These are phyloP conservation scores for Fagopyrum homotropicum DNA, from an alignment of 148 eudicot species.

Conservation along the genomic window DNA sequence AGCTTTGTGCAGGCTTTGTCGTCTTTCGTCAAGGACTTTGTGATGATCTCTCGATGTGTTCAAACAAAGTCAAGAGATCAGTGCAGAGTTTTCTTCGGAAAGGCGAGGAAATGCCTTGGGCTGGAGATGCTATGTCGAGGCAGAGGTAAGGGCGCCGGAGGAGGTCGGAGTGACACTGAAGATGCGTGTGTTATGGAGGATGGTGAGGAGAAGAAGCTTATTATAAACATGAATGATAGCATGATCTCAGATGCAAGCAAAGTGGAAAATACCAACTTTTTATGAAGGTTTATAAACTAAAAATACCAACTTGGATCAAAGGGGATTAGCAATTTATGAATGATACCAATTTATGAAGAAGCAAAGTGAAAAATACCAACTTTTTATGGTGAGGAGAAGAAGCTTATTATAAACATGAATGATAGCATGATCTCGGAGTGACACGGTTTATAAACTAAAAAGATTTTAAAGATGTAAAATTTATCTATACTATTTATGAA, in stretches of 20 bases:
- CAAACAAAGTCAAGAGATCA: conserved; percentile 62
- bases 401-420: not conserved
- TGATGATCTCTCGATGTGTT: conserved; percentile 52
- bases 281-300: too few relatives aligned
- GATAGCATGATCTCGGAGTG: too few relatives aligned
- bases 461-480: too few relatives aligned
- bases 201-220: conserved; percentile 41
- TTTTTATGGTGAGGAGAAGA: not conserved
- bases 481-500: too few relatives aligned
- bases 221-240: not conserved
- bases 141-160: conserved; percentile 30
- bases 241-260: too few relatives aligned
- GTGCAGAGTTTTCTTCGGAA: conserved; percentile 76
- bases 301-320: too few relatives aligned
- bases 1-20: conserved; percentile 58
- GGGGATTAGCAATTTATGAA: too few relatives aligned
- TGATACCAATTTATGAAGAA: too few relatives aligned
- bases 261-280: too few relatives aligned
- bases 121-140: conserved; percentile 30
- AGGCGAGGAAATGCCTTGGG: conserved; percentile 67
- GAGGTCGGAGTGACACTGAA: conserved; percentile 51
- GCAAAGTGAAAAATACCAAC: too few relatives aligned
- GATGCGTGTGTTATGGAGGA: conserved; percentile 53
- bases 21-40: conserved; percentile 73
- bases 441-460: too few relatives aligned